Evolutionary conservation across 2,329 filamentous ascomycete species (phyloP), one percentile per base, ranked within the genome.

Genomic region (Neurospora sp.): DNA sequence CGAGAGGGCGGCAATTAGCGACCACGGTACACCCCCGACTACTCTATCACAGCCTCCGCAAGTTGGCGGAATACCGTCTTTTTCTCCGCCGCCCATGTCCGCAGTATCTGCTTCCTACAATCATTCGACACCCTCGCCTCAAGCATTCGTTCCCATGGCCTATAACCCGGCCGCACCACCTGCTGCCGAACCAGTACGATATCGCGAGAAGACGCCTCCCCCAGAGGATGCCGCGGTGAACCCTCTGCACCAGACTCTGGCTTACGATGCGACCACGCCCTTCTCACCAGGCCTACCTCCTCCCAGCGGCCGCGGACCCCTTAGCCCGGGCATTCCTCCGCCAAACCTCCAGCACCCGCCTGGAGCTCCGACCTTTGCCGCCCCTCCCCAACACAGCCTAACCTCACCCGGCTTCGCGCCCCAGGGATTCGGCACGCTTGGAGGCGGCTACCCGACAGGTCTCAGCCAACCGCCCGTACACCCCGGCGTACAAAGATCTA

Each of bases 161-260:
- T 94, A 94, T 77, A 94, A 94, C 77, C 92, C 92, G 3, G 91
- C 92, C 0, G 91, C 91, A 1, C 92, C 92, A 4, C 85, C 91
- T 0, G 90, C 91, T 0, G 91, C 91, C 0, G 91, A 94, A 78
- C 84, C 86, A 28, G 88, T 93, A 68, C 83, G 85, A 23, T 87
- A 92, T 78, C 86, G 92, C 67, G 92, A 94, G 79, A 93, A 93
- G 84, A 95, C 92, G 0, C 92, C 91, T 1, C 91, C 92, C 4
- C 90, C 90, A 3, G 86, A 89, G 40, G 91, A 93, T 75, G 87
- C 84, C 46, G 86, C 84, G 13, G 81, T 83, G 2, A 86, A 89
- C 74, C 88, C 87, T 3, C 79, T 90, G 28, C 84, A 85, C 4
- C 85, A 86, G 67, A 87, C 86, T 13, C 82, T 90, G 2, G 84